Conservation (phyloP, 176 grass and related monocot genomes). For the Oryza glaberrima region DNA sequence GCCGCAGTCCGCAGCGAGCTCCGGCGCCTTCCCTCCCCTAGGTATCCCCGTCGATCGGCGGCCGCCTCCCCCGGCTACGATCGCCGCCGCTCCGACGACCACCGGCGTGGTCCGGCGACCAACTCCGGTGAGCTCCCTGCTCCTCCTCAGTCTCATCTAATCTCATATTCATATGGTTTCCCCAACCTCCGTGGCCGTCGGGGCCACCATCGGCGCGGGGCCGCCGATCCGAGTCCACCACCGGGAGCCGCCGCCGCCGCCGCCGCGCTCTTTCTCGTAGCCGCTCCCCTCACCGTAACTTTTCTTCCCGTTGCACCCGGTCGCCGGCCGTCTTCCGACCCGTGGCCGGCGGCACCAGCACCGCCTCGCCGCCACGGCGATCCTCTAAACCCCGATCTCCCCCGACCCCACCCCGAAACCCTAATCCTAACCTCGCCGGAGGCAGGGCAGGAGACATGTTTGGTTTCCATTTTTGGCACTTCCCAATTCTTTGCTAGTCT, state of each 20-base stretch:
- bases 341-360: neutral
- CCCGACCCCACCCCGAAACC: neutral
- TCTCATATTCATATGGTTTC: neutral
- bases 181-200: neutral
- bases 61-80: neutral
- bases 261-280: neutral
- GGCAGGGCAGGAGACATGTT: neutral
- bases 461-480: neutral
- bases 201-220: neutral
- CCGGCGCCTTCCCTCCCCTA: neutral
- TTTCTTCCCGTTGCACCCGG: neutral
- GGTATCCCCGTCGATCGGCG: neutral
- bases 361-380: neutral
- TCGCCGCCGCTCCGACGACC: neutral
- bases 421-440: neutral
- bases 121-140: neutral
- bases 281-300: neutral
- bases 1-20: neutral
- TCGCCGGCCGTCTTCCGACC: neutral
- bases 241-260: neutral
- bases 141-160: neutral
- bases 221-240: neutral
- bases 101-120: neutral
- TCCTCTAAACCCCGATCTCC: neutral
- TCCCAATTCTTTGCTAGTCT: neutral